Conservation (phyloP, 805 yeast genomes). For the Zygotorulaspora chibaensis region DNA sequence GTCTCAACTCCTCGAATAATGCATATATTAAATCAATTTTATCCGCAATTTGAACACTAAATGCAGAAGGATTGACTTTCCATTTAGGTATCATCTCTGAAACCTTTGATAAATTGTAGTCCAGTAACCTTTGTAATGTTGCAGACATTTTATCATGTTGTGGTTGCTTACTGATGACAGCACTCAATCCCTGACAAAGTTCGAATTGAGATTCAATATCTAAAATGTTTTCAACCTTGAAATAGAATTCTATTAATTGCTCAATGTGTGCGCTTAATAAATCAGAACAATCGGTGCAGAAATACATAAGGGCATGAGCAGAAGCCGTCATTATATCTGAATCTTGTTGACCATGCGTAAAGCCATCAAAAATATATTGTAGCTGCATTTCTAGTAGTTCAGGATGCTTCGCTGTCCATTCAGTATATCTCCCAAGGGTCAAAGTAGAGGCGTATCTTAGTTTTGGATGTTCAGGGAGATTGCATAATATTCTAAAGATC, state of each 20-base stretch:
- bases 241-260: slow-evolving; percentile 72
- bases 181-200: slow-evolving; percentile 84
- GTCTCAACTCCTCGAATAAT: slow-evolving; percentile 31
- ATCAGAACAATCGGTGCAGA: slow-evolving; percentile 84
- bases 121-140: slow-evolving; percentile 64
- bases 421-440: slow-evolving; percentile 92
- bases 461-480: slow-evolving; percentile 77
- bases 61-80: slow-evolving; percentile 28
- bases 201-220: slow-evolving; percentile 71
- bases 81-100: slow-evolving; percentile 22
- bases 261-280: slow-evolving; percentile 63
- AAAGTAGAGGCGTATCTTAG: slow-evolving; percentile 89
- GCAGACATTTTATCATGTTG: slow-evolving; percentile 45
- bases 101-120: slow-evolving; percentile 41
- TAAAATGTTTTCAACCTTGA: slow-evolving; percentile 47
- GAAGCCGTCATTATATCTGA: slow-evolving; percentile 69
- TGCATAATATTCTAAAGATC: slow-evolving; percentile 51
- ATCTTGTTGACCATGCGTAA: slow-evolving; percentile 34
- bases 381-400: slow-evolving; percentile 76
- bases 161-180: slow-evolving; percentile 63
- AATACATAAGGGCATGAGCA: slow-evolving; percentile 88
- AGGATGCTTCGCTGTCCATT: slow-evolving; percentile 89
- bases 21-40: slow-evolving; percentile 52
- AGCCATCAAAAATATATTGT: slow-evolving; percentile 77
- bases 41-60: slow-evolving; percentile 56